Evolutionary conservation across 1,139 yeast genomes (phyloP), one percentile per base, ranked within the genome.

Genomic region (Kluyveromyces sp.): DNA sequence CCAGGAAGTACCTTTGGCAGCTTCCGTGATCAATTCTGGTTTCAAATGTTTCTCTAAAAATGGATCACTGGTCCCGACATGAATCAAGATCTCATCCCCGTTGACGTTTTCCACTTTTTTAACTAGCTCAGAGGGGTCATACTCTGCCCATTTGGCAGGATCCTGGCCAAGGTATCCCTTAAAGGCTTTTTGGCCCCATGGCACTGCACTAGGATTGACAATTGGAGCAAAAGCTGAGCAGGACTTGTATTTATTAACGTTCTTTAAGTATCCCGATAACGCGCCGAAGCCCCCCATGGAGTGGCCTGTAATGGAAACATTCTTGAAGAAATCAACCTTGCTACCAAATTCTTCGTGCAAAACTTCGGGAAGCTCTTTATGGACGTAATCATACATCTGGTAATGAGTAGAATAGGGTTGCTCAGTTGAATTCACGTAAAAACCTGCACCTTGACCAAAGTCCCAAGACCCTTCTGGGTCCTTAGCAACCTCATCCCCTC

Each of bases 281-380:
- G 98, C 95, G 43, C 98, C 98, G 63, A 76, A 87, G 0, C 98
- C 98, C 40, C 98, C 98, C 97, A 92, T 92, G 2, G 98, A 92
- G 64, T 92, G 97, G 36, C 97, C 97, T 9, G 94, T 80, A 51
- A 92, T 79, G 22, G 92, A 76, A 44, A 81, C 73, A 40, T 75
- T 80, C 29, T 65, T 60, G 45, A 77, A 69, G 46, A 62, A 62
- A 43, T 61, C 66, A 16, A 62, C 26, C 17, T 46, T 49, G 17
- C 36, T 36, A 4, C 34, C 45, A 3, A 71, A 55, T 55, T 73
- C 83, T 37, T 74, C 68, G 30, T 51, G 46, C 40, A 60, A 49
- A 4, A 44, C 49, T 2, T 36, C 25, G 30, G 83, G 86, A 49
- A 92, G 71, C 61, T 92, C 98, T 38, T 74, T 64, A 55, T 81